Percentiles rank a stretch among this genome's conserved stretches.
Conservation (phyloP, 495 filamentous ascomycete genomes). For the Neurospora sp. region DNA sequence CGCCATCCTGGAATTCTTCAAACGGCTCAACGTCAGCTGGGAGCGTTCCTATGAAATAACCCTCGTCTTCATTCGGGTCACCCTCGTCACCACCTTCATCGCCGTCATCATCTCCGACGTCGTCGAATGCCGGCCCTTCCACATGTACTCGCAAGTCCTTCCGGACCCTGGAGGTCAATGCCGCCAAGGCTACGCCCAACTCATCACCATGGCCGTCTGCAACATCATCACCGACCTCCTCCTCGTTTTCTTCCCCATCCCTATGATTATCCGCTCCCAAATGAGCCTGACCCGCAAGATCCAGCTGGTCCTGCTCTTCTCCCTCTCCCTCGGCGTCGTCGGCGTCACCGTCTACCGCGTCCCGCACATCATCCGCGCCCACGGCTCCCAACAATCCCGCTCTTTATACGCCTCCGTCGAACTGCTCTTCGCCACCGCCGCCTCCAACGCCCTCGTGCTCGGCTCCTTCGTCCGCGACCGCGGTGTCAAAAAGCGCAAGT, state of each 20-base stretch:
- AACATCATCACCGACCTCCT: constrained; percentile 84
- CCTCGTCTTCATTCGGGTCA: constrained; percentile 60
- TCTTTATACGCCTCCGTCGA: constrained; percentile 72
- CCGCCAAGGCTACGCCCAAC: constrained; percentile 71
- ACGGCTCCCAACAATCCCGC: constrained; percentile 61
- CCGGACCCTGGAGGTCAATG: constrained; percentile 83
- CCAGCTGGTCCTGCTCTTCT: constrained; percentile 65
- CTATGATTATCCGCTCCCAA: constrained; percentile 64
- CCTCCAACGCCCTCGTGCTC: constrained; percentile 69
- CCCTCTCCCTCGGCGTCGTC: constrained; percentile 66
- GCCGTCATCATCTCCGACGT: constrained; percentile 73
- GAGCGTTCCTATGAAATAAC: constrained; percentile 56
- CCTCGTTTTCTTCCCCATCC: constrained; percentile 78
- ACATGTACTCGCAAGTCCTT: constrained; percentile 81
- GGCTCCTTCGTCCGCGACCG: constrained; percentile 74
- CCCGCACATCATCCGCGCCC: constrained; percentile 52
- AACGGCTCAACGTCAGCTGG: constrained; percentile 66
- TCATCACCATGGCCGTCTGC: constrained; percentile 76
- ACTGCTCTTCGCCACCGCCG: constrained; percentile 63
- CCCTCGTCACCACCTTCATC: constrained; percentile 64
- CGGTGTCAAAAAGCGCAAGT: constrained; percentile 70
- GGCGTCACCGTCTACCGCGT: constrained; percentile 67
- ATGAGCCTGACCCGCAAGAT: constrained; percentile 58
- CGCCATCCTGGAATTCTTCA: constrained; percentile 84
- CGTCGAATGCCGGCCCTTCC: constrained; percentile 75